Percentiles rank a stretch among this genome's conserved stretches.
phyloP scores from a whole-genome alignment of 2,329 filamentous ascomycete species.

The Fusarium verticillioides region DNA sequence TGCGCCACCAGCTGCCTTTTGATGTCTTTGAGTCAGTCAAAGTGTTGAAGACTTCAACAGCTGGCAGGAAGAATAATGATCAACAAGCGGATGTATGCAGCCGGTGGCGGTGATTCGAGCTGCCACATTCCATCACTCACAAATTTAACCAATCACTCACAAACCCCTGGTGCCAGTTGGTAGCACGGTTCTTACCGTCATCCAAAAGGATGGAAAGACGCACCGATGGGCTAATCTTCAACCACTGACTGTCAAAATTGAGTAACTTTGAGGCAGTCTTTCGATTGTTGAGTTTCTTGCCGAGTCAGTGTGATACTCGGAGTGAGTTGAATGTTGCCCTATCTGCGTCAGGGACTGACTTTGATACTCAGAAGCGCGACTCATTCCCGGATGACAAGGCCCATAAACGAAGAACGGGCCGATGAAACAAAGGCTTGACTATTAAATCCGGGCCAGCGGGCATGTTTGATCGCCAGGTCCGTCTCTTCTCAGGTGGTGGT shows the following conservation, averaged over 20 bases:
- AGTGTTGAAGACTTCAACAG: not conserved
- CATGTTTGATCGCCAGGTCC: conserved; percentile 34
- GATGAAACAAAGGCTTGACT: conserved; percentile 35
- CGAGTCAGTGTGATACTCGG: not conserved
- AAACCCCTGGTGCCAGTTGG: conserved; percentile 4
- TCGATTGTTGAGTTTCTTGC: not conserved
- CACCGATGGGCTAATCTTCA: not conserved
- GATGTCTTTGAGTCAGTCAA: conserved; percentile 4
- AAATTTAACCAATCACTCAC: not conserved
- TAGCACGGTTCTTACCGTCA: conserved; percentile 24
- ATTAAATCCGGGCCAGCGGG: conserved; percentile 12
- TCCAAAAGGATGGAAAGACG: not conserved
- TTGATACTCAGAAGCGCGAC: conserved; percentile 12
- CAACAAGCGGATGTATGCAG: conserved; percentile 15
- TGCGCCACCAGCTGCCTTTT: not conserved
- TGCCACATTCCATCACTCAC: conserved; percentile 26
- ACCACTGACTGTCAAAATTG: not conserved
- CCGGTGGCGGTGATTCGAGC: conserved; percentile 32
- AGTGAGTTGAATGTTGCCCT: not conserved
- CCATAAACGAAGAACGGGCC: conserved; percentile 24
- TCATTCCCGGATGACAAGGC: conserved; percentile 1
- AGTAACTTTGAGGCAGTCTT: not conserved
- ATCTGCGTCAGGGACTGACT: not conserved
- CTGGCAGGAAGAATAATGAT: not conserved
- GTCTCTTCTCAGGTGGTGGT: conserved; percentile 31